Conservation (phyloP, 108 stramenopile species). For the Conticribra weissflogii region DNA sequence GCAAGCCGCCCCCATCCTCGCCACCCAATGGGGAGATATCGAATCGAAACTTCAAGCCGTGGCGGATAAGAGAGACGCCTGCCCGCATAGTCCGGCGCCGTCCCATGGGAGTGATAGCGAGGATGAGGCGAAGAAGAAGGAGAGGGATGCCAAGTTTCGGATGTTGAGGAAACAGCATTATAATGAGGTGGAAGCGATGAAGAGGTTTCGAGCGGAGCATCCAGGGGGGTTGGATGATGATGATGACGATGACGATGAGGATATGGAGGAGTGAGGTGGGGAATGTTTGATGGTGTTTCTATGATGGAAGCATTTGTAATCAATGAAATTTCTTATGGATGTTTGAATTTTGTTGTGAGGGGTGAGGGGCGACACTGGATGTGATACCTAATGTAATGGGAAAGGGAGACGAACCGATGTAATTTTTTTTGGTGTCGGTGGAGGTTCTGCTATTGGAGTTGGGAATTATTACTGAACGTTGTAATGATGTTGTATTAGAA, state of each 20-base stretch:
- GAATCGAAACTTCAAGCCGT: conserved; percentile 74
- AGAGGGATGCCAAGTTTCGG: conserved; percentile 64
- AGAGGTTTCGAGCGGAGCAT: conserved; percentile 72
- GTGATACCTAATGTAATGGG: no score
- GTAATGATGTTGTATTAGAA: no score
- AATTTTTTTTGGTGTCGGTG: no score
- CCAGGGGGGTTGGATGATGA: conserved; percentile 53
- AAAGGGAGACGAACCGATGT: no score
- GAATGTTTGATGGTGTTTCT: no score
- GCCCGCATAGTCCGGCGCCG: conserved; percentile 49
- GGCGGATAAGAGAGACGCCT: conserved; percentile 58
- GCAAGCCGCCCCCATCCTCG: conserved; percentile 21
- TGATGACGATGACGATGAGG: conserved; percentile 56
- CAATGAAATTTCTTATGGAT: no score
- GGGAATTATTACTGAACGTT: no score
- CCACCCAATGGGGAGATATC: conserved; percentile 61
- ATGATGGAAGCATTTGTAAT: no score
- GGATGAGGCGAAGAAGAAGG: conserved; percentile 53
- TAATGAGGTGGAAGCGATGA: conserved; percentile 87
- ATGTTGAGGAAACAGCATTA: conserved; percentile 86
- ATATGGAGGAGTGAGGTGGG: not conserved
- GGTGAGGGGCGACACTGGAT: no score
- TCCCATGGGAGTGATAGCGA: conserved; percentile 35
- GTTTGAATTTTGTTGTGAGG: no score
- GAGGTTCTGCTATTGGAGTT: no score